phyloP scores from a whole-genome alignment of 306 rosid species.

The Ormosia semicastrata region DNA sequence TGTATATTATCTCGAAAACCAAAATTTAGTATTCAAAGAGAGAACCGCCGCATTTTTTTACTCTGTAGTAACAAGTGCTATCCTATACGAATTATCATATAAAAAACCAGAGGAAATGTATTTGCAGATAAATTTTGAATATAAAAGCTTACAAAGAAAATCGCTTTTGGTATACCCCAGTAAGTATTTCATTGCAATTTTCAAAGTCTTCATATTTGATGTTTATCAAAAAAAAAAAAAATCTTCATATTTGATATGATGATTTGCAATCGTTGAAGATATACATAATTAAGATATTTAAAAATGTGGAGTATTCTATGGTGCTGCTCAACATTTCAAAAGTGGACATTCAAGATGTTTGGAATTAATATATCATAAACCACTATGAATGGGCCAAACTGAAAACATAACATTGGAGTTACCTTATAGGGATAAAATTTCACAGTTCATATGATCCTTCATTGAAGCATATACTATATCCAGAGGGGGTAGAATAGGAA shows the following conservation, averaged over 20 bases:
- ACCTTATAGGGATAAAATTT: neutral
- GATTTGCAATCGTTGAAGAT: neutral
- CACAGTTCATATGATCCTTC: neutral
- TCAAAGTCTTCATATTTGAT: neutral
- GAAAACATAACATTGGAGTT: neutral
- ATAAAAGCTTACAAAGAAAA: neutral
- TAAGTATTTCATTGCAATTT: neutral
- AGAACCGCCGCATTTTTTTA: conserved; percentile 11
- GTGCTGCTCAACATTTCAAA: neutral
- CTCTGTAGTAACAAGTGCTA: neutral
- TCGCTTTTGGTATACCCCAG: neutral
- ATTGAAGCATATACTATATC: neutral
- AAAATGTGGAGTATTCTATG: neutral
- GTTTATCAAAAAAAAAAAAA: no score
- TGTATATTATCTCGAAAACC: neutral
- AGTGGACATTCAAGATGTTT: neutral
- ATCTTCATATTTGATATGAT: neutral
- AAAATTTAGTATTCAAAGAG: neutral
- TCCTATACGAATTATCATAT: neutral
- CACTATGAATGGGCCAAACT: neutral
- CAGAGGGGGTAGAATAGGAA: no score
- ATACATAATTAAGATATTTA: neutral
- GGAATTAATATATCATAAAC: neutral
- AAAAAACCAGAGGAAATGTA: neutral
- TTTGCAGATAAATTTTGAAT: neutral